Evolutionary conservation across 768 basidiomycete genomes (phyloP).

Genomic region (Mycena haematopus): DNA sequence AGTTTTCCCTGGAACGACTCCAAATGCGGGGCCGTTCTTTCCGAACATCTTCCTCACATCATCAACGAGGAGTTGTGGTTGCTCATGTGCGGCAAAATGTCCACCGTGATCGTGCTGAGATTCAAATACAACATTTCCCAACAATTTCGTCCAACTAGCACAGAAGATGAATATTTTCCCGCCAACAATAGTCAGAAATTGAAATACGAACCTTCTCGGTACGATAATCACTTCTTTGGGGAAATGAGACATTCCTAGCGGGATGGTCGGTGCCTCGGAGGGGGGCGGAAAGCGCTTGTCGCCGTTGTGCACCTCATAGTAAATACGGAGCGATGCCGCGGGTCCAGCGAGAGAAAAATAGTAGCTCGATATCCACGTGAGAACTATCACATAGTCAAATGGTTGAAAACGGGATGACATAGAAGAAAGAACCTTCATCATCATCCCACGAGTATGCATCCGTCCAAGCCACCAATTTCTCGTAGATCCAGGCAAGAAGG

Average conservation of each 20-base stretch:
- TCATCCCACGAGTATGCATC: constrained; percentile 52
- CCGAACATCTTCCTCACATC: constrained; percentile 55
- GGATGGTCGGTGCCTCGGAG: constrained; percentile 38
- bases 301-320: constrained; percentile 51
- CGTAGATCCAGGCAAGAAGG: constrained; percentile 33
- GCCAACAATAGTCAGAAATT: constrained; percentile 17
- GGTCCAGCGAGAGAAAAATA: constrained; percentile 66
- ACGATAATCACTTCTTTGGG: constrained; percentile 46
- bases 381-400: constrained; percentile 43
- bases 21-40: constrained; percentile 37
- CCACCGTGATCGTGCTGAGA: constrained; percentile 48
- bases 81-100: constrained; percentile 50
- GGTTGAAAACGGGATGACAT: neutral
- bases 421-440: constrained; percentile 51
- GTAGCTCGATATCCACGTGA: constrained; percentile 68
- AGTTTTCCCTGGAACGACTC: constrained; percentile 34
- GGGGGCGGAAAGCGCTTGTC: constrained; percentile 19
- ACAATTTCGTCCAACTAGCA: constrained; percentile 17
- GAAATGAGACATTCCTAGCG: constrained; percentile 55
- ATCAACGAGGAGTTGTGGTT: constrained; percentile 39
- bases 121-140: constrained; percentile 43
- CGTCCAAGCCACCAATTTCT: constrained; percentile 42
- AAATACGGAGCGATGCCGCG: constrained; percentile 61
- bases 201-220: constrained; percentile 34
- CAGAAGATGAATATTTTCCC: constrained; percentile 28